Conservation (phyloP, 805 yeast species). For the Wickerhamomyces queroliae region DNA sequence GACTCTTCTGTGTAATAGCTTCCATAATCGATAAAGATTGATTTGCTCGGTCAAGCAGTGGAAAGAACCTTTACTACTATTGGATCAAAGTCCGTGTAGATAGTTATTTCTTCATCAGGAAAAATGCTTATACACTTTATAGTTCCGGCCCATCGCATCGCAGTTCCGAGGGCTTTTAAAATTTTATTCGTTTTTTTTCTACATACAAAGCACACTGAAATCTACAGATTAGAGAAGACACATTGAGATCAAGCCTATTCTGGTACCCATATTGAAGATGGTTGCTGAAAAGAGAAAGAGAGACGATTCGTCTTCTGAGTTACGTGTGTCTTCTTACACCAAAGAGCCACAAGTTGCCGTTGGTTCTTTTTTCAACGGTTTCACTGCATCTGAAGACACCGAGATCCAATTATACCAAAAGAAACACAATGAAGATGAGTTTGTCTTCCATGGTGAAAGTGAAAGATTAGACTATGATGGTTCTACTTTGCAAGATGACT, state of each 20-base stretch:
- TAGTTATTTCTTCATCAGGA: background rate
- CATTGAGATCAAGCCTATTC: background rate
- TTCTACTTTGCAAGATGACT: slow-evolving; percentile 29
- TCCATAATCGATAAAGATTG: no score
- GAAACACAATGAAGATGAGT: slow-evolving; percentile 26
- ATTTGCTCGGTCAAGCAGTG: no score
- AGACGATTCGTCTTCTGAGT: slow-evolving; percentile 31
- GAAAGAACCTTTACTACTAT: no score
- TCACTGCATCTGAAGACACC: slow-evolving; percentile 52
- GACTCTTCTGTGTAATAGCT: slow-evolving; percentile 20
- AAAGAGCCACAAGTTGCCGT: slow-evolving; percentile 47
- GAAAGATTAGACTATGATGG: slow-evolving; percentile 73
- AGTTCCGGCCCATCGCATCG: background rate
- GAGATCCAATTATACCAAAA: slow-evolving; percentile 56
- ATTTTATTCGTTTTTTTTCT: background rate
- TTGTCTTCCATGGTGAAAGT: slow-evolving; percentile 72
- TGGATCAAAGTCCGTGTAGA: background rate
- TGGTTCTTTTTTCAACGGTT: slow-evolving; percentile 79
- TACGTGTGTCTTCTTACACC: slow-evolving; percentile 28
- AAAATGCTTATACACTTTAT: no score
- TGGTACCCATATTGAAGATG: slow-evolving; percentile 3
- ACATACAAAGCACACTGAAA: background rate
- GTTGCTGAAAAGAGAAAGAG: slow-evolving; percentile 26
- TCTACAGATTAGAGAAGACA: background rate
- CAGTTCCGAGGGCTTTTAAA: background rate